Conservation (phyloP, 1,284 basidiomycete species). For the Moesziomyces sp. region DNA sequence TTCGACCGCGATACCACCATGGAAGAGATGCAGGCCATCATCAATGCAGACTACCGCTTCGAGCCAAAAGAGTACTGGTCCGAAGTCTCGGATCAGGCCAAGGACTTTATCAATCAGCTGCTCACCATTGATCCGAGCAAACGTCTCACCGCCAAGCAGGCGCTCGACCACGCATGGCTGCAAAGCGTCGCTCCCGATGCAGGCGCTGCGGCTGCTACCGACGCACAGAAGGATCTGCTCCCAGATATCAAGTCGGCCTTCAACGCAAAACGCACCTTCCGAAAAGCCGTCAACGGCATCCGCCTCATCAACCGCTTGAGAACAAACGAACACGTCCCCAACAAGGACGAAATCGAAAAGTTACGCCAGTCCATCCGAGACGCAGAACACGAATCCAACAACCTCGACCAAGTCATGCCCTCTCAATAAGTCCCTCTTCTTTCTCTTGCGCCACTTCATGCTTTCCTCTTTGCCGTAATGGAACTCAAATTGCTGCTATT, state of each 20-base stretch:
- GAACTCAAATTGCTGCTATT: not conserved
- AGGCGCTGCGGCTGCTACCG: not conserved
- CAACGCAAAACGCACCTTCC: conserved; percentile 65
- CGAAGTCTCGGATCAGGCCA: conserved; percentile 59
- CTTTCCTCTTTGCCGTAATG: not conserved
- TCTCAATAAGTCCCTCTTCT: not conserved
- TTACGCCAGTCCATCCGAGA: conserved; percentile 47
- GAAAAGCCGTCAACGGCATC: conserved; percentile 66
- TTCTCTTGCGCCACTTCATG: not conserved
- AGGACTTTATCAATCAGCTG: conserved; percentile 63
- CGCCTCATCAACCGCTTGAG: conserved; percentile 54
- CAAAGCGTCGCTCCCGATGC: conserved; percentile 9
- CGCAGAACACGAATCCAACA: conserved; percentile 42
- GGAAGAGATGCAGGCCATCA: conserved; percentile 67
- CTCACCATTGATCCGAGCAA: conserved; percentile 60
- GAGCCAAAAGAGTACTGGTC: conserved; percentile 64
- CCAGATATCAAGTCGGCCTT: conserved; percentile 67
- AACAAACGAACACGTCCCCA: conserved; percentile 35
- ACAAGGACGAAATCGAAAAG: conserved; percentile 46
- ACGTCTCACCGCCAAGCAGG: conserved; percentile 59
- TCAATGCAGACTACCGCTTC: conserved; percentile 64
- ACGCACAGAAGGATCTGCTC: conserved; percentile 60
- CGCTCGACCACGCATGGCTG: conserved; percentile 62
- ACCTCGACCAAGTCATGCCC: conserved; percentile 50
- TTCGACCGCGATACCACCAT: conserved; percentile 65